A percentile compares a stretch with the other conserved stretches of the same genome.
Evolutionary conservation across 1,284 basidiomycete genomes (phyloP).

Genomic region (Omphalotus olearius): DNA sequence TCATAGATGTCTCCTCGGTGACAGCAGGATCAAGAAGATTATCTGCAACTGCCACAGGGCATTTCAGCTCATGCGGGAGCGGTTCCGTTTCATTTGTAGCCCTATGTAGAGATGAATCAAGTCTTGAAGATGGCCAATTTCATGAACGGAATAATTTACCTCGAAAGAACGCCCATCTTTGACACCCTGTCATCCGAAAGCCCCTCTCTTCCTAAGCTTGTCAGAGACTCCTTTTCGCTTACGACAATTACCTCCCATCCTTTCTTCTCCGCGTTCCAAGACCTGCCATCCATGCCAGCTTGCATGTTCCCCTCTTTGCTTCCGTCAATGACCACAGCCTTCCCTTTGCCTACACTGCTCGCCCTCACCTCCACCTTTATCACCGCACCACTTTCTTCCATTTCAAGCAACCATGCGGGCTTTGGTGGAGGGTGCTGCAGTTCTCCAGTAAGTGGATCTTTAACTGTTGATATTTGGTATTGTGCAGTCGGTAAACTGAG

Average conservation of each 20-base stretch:
- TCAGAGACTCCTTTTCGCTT: slow-evolving; percentile 73
- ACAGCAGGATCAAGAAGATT: slow-evolving; percentile 44
- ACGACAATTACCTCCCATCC: slow-evolving; percentile 43
- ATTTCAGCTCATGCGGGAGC: slow-evolving; percentile 57
- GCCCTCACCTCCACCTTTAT: slow-evolving; percentile 51
- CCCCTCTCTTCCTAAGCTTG: slow-evolving; percentile 65
- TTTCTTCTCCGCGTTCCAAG: slow-evolving; percentile 36
- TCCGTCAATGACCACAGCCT: slow-evolving; percentile 12
- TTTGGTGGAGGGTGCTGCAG: slow-evolving; percentile 57
- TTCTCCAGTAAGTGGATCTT: slow-evolving; percentile 80
- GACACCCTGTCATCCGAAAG: slow-evolving; percentile 62
- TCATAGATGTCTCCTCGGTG: slow-evolving; percentile 17
- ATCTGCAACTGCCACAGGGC: slow-evolving; percentile 61
- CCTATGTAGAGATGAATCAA: slow-evolving; percentile 19
- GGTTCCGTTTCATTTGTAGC: slow-evolving; percentile 45
- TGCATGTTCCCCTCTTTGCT: slow-evolving; percentile 22
- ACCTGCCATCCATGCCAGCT: not conserved
- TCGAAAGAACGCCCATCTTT: slow-evolving; percentile 59
- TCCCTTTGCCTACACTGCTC: slow-evolving; percentile 14
- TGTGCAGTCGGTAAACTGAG: slow-evolving; percentile 80
- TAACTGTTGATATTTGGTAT: slow-evolving; percentile 67
- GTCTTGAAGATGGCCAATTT: not conserved
- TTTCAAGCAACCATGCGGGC: slow-evolving; percentile 71
- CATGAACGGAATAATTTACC: slow-evolving; percentile 36
- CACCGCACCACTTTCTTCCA: slow-evolving; percentile 65